These are phyloP conservation scores for Penicillium sp. DNA, from an alignment of 2,329 filamentous ascomycete genomes.

Conservation along the genomic window DNA sequence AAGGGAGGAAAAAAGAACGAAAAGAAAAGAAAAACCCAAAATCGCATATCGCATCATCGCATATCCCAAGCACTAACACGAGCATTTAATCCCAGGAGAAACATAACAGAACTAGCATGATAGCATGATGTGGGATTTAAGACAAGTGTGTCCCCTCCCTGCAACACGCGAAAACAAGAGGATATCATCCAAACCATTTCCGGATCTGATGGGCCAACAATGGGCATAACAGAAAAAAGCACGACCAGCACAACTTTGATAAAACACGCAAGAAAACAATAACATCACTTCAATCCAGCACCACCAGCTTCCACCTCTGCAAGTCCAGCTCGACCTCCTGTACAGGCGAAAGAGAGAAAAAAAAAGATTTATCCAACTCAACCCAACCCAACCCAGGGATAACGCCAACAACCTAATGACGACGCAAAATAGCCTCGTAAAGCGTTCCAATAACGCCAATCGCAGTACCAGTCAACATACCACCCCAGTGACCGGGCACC, in stretches of 20 bases:
- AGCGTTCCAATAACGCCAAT: slow-evolving; percentile 48
- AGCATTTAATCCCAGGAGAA: background rate
- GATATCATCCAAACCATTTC: no score
- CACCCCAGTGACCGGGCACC: slow-evolving; percentile 44
- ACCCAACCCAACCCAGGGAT: background rate
- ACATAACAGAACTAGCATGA: background rate
- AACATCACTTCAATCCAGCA: slow-evolving; percentile 1
- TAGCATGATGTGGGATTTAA: background rate
- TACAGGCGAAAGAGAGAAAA: slow-evolving; percentile 19
- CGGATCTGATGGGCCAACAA: no score
- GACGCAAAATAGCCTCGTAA: slow-evolving; percentile 53
- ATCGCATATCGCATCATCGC: slow-evolving; percentile 29
- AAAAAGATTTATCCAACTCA: background rate
- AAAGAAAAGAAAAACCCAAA: slow-evolving; percentile 11
- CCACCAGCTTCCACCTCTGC: slow-evolving; percentile 7
- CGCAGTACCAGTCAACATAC: slow-evolving; percentile 46
- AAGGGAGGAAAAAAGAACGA: slow-evolving; percentile 15
- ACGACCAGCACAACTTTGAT: no score
- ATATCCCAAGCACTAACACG: slow-evolving; percentile 20
- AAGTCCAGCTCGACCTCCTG: slow-evolving; percentile 13
- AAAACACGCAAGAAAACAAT: background rate
- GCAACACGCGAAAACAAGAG: slow-evolving; percentile 12
- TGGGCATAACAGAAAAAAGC: background rate
- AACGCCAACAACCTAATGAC: slow-evolving; percentile 20
- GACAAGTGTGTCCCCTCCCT: no score